phyloP scores from a whole-genome alignment of 2,329 filamentous ascomycete species.

The Colletotrichum cordylinicola region DNA sequence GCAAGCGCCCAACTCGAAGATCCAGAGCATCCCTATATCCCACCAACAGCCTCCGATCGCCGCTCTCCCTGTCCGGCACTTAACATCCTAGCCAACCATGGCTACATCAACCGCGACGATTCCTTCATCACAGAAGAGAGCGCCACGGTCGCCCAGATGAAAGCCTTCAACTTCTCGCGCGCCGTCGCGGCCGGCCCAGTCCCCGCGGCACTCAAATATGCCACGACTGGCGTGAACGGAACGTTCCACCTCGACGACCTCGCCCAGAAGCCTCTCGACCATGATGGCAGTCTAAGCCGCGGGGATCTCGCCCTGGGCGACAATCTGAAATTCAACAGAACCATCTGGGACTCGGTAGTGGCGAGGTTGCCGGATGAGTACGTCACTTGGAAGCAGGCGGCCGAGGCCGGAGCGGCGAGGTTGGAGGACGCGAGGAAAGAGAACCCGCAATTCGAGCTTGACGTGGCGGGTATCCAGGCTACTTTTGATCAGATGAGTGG shows the following conservation, averaged over 20 bases:
- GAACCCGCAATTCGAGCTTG: neutral
- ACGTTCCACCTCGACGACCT: conserved; percentile 11
- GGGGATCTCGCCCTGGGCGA: neutral
- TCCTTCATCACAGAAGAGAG: neutral
- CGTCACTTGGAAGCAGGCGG: conserved; percentile 4
- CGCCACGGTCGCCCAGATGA: neutral
- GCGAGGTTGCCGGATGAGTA: neutral
- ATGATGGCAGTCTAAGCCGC: neutral
- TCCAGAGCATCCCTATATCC: neutral
- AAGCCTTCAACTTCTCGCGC: neutral
- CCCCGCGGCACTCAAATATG: neutral
- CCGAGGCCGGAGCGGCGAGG: neutral
- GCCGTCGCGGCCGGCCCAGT: neutral
- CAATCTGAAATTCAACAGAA: neutral
- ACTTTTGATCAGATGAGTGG: conserved; percentile 6
- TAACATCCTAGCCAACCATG: conserved; percentile 2
- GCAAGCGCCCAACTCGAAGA: neutral
- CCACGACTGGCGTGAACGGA: neutral
- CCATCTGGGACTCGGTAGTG: neutral
- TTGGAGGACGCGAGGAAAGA: neutral
- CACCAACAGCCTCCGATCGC: neutral
- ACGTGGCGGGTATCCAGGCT: neutral
- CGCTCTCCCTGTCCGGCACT: neutral
- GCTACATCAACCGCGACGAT: neutral
- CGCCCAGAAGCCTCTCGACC: conserved; percentile 2